phyloP scores from a whole-genome alignment of 768 basidiomycete species.

The Amanita brunnescens region DNA sequence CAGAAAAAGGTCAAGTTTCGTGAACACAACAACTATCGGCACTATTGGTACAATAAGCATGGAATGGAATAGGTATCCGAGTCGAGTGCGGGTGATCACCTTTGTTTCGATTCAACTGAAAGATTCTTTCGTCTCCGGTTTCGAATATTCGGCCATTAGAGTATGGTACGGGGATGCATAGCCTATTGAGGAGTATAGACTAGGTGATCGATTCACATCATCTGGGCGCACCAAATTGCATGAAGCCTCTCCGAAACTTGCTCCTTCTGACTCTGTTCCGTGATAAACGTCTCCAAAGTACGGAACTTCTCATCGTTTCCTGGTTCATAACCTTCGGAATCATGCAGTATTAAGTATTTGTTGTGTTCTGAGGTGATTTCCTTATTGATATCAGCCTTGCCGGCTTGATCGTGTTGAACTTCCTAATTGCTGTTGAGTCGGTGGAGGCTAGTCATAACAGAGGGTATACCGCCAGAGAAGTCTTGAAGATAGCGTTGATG shows the following conservation, averaged over 20 bases:
- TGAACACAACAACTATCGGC: constrained; percentile 23
- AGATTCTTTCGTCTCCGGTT: constrained; percentile 18
- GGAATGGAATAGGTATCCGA: background rate
- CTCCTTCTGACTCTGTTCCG: background rate
- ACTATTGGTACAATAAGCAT: constrained; percentile 9
- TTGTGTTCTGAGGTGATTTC: constrained; percentile 16
- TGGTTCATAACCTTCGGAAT: constrained; percentile 22
- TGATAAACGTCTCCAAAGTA: constrained; percentile 17
- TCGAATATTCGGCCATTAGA: constrained; percentile 13
- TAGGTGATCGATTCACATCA: background rate
- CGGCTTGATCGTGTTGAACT: constrained; percentile 15
- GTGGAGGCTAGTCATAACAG: background rate
- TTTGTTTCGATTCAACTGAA: constrained; percentile 10
- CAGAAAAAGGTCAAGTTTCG: constrained; percentile 22
- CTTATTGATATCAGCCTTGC: constrained; percentile 16
- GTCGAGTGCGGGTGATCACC: background rate
- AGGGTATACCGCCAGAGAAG: constrained; percentile 8
- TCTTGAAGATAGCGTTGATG: constrained; percentile 18
- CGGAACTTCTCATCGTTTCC: constrained; percentile 18
- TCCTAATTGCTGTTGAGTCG: constrained; percentile 9
- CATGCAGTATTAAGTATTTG: constrained; percentile 20
- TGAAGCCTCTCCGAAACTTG: constrained; percentile 15
- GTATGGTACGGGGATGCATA: constrained; percentile 17
- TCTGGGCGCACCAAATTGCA: constrained; percentile 17
- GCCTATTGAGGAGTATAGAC: constrained; percentile 10